These are phyloP conservation scores for Thalassiosira mediterranea DNA, from an alignment of 352 stramenopile species.

Conservation along the genomic window DNA sequence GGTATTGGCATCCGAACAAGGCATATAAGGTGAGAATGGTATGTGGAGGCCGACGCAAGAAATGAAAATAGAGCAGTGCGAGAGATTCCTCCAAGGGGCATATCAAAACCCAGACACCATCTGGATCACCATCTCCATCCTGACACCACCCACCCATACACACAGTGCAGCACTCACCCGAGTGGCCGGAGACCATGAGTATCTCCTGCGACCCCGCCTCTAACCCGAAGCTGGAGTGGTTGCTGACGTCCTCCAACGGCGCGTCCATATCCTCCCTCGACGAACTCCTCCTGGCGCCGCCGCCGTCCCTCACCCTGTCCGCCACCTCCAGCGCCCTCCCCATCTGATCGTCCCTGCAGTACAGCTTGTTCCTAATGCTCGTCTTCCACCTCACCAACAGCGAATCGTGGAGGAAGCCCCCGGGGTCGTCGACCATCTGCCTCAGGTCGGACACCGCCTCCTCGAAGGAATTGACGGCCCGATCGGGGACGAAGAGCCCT, in stretches of 20 bases:
- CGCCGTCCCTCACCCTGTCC: background rate
- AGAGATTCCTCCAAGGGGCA: too few relatives aligned
- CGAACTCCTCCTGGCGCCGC: background rate
- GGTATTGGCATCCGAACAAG: too few relatives aligned
- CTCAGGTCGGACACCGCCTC: constrained; percentile 15
- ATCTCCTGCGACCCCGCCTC: constrained; percentile 1
- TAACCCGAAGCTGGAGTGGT: background rate
- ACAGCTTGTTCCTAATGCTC: constrained; percentile 13
- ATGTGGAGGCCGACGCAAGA: too few relatives aligned
- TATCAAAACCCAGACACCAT: too few relatives aligned
- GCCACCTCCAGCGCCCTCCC: background rate
- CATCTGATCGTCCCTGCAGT: constrained; percentile 18
- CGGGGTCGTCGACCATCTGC: constrained; percentile 21
- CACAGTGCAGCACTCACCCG: constrained; percentile 1
- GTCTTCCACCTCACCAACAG: constrained; percentile 12
- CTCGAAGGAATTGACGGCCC: background rate
- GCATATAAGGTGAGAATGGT: too few relatives aligned
- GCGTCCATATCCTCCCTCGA: background rate
- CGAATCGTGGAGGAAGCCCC: constrained; percentile 21
- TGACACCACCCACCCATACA: background rate
- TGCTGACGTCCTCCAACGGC: background rate
- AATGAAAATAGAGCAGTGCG: too few relatives aligned
- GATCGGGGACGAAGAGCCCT: constrained; percentile 1
- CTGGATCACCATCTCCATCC: too few relatives aligned
- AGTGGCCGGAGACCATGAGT: constrained; percentile 25